These are phyloP conservation scores for Lichtheimia corymbifera DNA, from an alignment of 371 early-diverging fungal species.

Conservation along the genomic window DNA sequence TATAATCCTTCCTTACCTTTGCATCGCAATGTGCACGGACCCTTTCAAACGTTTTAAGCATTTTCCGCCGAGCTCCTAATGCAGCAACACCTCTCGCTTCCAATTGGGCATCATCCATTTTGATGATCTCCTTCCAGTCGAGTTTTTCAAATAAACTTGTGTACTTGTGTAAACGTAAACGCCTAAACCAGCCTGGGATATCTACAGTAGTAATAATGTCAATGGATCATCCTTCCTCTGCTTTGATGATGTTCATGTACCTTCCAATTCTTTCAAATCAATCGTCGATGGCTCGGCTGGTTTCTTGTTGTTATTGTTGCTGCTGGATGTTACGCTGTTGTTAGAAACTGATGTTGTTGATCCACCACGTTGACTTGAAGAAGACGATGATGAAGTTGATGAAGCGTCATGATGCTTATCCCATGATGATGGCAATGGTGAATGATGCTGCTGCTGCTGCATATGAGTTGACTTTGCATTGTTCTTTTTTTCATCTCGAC, in stretches of 20 bases:
- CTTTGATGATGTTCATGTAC: slow-evolving; percentile 27
- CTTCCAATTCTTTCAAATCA: slow-evolving; percentile 71
- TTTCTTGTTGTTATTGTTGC: slow-evolving; percentile 67
- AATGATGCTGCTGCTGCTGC: no score
- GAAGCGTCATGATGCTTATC: no score
- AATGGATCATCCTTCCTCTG: background rate
- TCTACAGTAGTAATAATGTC: slow-evolving; percentile 44
- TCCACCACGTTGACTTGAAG: slow-evolving; percentile 1
- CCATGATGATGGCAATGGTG: background rate
- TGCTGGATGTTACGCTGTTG: slow-evolving; percentile 6
- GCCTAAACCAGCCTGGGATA: slow-evolving; percentile 88
- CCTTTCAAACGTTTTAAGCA: slow-evolving; percentile 94
- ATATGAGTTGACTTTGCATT: no score
- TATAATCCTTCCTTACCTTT: slow-evolving; percentile 32
- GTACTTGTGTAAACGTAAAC: slow-evolving; percentile 93
- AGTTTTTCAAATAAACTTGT: slow-evolving; percentile 81
- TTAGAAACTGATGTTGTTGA: slow-evolving; percentile 14
- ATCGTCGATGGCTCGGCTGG: slow-evolving; percentile 65
- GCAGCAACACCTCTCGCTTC: slow-evolving; percentile 90
- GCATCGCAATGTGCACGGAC: slow-evolving; percentile 59
- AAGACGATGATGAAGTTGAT: background rate
- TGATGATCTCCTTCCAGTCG: slow-evolving; percentile 87
- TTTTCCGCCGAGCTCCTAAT: slow-evolving; percentile 93
- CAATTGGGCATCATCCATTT: slow-evolving; percentile 81
- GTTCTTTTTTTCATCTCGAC: slow-evolving; percentile 8